A percentile compares a stretch with the other conserved stretches of the same genome.
Evolutionary conservation across 495 filamentous ascomycete species (phyloP).

Genomic region (Neurospora sp.): DNA sequence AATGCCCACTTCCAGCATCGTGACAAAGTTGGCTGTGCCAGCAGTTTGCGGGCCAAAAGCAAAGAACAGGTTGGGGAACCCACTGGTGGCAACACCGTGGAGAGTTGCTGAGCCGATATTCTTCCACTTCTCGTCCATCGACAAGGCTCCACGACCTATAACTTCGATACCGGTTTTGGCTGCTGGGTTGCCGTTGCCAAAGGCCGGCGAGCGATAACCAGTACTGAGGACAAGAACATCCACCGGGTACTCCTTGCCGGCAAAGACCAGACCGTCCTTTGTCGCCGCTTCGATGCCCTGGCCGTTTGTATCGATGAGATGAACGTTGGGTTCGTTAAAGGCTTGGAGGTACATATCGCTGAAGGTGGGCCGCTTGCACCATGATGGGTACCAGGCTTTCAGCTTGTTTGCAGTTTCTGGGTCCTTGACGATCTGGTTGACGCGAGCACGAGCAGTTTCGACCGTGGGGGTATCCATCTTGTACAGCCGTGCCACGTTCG

Average conservation of each 20-base stretch:
- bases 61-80: conserved; percentile 48
- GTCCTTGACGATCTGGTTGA: conserved; percentile 33
- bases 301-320: conserved; percentile 46
- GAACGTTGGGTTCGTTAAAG: conserved; percentile 35
- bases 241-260: conserved; percentile 28
- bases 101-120: conserved; percentile 28
- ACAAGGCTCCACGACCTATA: conserved; percentile 29
- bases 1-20: conserved; percentile 28
- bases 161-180: conserved; percentile 28
- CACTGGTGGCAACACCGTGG: conserved; percentile 33
- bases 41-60: conserved; percentile 29
- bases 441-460: conserved; percentile 24
- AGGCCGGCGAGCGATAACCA: conserved; percentile 30
- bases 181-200: conserved; percentile 22
- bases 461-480: conserved; percentile 13
- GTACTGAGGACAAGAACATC: conserved; percentile 42
- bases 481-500: conserved; percentile 22
- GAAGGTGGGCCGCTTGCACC: conserved; percentile 40
- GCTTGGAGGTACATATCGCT: conserved; percentile 36
- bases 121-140: conserved; percentile 35
- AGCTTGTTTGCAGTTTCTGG: conserved; percentile 31
- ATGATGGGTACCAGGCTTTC: conserved; percentile 34
- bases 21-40: conserved; percentile 31
- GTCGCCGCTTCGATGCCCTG: conserved; percentile 35
- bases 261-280: conserved; percentile 25